Evolutionary conservation across 1,139 yeast species (phyloP).

Genomic region (Kluyveromyces marxianus): DNA sequence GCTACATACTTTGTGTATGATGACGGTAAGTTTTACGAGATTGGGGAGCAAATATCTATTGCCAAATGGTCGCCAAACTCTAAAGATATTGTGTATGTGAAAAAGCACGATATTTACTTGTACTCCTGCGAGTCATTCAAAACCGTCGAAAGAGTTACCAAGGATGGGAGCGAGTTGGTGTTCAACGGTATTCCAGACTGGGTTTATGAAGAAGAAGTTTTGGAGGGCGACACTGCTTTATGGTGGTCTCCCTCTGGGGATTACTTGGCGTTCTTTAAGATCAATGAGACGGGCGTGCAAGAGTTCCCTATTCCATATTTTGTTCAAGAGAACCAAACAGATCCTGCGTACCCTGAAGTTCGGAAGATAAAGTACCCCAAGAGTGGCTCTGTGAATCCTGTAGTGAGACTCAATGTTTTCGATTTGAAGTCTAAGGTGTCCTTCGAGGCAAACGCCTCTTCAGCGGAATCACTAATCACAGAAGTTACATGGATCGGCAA

Average conservation of each 20-base stretch:
- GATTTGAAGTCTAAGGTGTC: conserved; percentile 28
- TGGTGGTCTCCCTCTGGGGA: conserved; percentile 88
- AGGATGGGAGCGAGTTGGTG: conserved; percentile 61
- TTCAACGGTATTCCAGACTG: conserved; percentile 95
- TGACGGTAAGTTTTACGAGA: conserved; percentile 27
- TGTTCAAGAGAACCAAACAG: conserved; percentile 37
- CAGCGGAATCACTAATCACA: conserved; percentile 44
- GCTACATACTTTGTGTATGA: conserved; percentile 60
- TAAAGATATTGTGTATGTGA: conserved; percentile 57
- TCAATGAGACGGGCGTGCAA: conserved; percentile 71
- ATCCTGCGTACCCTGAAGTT: conserved; percentile 59
- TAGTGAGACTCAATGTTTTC: conserved; percentile 41
- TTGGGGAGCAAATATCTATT: conserved; percentile 36
- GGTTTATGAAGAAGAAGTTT: conserved; percentile 95
- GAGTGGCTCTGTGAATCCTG: conserved; percentile 79
- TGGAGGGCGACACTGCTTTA: conserved; percentile 55
- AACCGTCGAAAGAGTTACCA: conserved; percentile 25
- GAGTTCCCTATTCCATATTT: conserved; percentile 68
- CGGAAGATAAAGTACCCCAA: conserved; percentile 75
- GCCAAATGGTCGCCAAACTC: conserved; percentile 81
- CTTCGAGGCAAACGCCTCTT: conserved; percentile 44
- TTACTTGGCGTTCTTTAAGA: conserved; percentile 53
- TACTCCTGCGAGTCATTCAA: conserved; percentile 36
- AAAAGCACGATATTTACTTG: conserved; percentile 57
- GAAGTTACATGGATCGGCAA: conserved; percentile 70